Evolutionary conservation across 306 rosid genomes (phyloP).

Genomic region (Citrullus amarus): DNA sequence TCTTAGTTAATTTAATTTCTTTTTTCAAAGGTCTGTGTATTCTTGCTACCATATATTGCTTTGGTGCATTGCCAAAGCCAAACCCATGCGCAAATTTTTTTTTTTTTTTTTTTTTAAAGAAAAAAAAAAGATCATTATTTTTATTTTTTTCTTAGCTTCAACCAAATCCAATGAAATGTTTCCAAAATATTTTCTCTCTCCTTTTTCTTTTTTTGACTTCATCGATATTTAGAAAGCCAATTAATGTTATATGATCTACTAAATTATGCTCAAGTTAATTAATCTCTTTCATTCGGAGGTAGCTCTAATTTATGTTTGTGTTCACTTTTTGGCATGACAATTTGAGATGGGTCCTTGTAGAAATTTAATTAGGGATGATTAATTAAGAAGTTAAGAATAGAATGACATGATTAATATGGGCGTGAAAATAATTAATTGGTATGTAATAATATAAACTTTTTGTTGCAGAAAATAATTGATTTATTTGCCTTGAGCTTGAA

Average conservation of each 20-base stretch:
- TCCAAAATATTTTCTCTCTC: too few relatives aligned
- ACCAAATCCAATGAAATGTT: too few relatives aligned
- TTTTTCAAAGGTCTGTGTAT: neutral
- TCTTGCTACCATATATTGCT: too few relatives aligned
- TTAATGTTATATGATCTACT: too few relatives aligned
- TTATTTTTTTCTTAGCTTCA: too few relatives aligned
- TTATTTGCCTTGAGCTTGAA: conserved; percentile 40
- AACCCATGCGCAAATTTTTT: too few relatives aligned
- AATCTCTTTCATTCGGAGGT: neutral
- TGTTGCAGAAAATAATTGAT: conserved; percentile 12
- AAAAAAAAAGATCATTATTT: too few relatives aligned
- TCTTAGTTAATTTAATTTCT: neutral
- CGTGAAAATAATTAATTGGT: conserved; percentile 8
- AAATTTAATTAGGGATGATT: neutral
- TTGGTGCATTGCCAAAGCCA: too few relatives aligned
- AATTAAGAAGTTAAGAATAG: neutral
- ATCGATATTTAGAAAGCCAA: too few relatives aligned
- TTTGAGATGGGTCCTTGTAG: neutral
- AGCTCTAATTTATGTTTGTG: neutral
- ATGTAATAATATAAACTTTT: neutral
- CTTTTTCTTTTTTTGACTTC: too few relatives aligned
- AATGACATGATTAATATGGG: conserved; percentile 8
- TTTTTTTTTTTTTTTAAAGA: too few relatives aligned
- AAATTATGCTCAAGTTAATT: neutral
- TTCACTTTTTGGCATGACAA: neutral